These are phyloP conservation scores for Verticillium alfalfae DNA, from an alignment of 2,329 filamentous ascomycete genomes.

Conservation along the genomic window DNA sequence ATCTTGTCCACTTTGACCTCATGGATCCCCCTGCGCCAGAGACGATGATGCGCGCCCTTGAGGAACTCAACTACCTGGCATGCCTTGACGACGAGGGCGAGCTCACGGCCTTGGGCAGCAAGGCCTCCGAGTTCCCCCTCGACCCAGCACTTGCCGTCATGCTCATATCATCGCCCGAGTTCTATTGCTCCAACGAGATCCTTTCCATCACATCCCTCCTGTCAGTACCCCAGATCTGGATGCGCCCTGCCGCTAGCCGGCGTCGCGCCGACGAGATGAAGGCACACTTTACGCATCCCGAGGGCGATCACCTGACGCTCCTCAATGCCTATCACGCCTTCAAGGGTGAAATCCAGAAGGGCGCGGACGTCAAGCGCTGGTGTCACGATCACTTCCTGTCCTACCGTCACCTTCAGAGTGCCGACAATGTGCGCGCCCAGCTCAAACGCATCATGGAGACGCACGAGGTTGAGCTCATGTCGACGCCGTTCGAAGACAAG, in stretches of 20 bases:
- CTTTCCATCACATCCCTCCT: conserved; percentile 90
- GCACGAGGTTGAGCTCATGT: conserved; percentile 76
- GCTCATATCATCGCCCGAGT: conserved; percentile 95
- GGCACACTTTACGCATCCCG: conserved; percentile 81
- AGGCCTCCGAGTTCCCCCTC: conserved; percentile 92
- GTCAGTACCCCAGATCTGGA: conserved; percentile 90
- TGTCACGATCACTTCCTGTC: conserved; percentile 96
- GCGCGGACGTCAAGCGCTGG: conserved; percentile 76
- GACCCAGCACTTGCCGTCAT: conserved; percentile 94
- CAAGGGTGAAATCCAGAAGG: conserved; percentile 65
- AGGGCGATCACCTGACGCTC: conserved; percentile 93
- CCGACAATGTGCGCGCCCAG: conserved; percentile 89
- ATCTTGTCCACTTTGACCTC: conserved; percentile 95
- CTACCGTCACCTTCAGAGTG: conserved; percentile 79
- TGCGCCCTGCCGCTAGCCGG: conserved; percentile 76
- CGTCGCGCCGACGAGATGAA: conserved; percentile 98
- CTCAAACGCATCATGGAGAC: conserved; percentile 97
- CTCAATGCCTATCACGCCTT: conserved; percentile 98
- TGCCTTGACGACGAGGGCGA: conserved; percentile 80
- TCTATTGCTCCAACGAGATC: conserved; percentile 98
- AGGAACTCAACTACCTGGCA: conserved; percentile 95
- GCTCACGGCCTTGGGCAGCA: conserved; percentile 74
- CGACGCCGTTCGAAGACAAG: conserved; percentile 88
- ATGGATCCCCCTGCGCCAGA: conserved; percentile 98
- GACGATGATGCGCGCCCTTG: conserved; percentile 94